phyloP scores from a whole-genome alignment of 2,329 filamentous ascomycete species.

The Atkinsonella hypoxylon region DNA sequence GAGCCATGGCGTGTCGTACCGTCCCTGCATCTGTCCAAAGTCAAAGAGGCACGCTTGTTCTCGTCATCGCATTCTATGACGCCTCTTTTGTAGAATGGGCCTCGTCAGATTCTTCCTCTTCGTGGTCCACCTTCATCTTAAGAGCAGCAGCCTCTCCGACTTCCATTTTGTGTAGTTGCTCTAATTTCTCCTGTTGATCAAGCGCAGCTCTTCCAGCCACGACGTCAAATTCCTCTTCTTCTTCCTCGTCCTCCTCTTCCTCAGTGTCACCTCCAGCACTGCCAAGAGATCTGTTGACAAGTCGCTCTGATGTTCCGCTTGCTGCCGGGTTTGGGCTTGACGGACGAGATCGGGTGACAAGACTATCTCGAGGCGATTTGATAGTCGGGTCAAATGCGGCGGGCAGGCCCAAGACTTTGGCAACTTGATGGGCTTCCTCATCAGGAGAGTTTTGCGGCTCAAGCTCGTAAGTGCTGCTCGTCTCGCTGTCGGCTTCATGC shows the following conservation, averaged over 20 bases:
- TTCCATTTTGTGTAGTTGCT: slow-evolving; percentile 48
- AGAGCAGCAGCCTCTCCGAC: slow-evolving; percentile 44
- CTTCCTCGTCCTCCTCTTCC: slow-evolving; percentile 27
- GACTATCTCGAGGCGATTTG: slow-evolving; percentile 36
- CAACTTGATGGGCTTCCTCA: slow-evolving; percentile 53
- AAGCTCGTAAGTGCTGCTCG: slow-evolving; percentile 40
- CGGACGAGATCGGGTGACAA: slow-evolving; percentile 12
- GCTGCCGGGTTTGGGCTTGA: slow-evolving; percentile 8
- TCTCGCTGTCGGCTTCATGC: slow-evolving; percentile 46
- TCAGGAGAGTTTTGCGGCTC: slow-evolving; percentile 44
- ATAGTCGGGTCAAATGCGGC: slow-evolving; percentile 52
- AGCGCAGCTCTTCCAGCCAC: slow-evolving; percentile 30
- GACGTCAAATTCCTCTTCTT: slow-evolving; percentile 32
- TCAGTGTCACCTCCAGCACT: slow-evolving; percentile 29
- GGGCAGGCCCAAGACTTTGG: slow-evolving; percentile 49
- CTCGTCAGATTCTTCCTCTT: slow-evolving; percentile 25
- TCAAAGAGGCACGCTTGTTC: not conserved
- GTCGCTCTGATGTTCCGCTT: slow-evolving; percentile 11
- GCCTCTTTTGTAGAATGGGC: slow-evolving; percentile 14
- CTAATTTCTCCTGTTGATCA: slow-evolving; percentile 34
- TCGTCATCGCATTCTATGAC: slow-evolving; percentile 18
- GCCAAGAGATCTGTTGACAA: slow-evolving; percentile 15
- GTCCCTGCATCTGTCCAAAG: not conserved
- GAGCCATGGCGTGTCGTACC: not conserved
- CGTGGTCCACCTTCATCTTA: slow-evolving; percentile 25